A percentile compares a stretch with the other conserved stretches of the same genome.
phyloP scores from a whole-genome alignment of 345 rosid species.

The Hypericum perforatum region DNA sequence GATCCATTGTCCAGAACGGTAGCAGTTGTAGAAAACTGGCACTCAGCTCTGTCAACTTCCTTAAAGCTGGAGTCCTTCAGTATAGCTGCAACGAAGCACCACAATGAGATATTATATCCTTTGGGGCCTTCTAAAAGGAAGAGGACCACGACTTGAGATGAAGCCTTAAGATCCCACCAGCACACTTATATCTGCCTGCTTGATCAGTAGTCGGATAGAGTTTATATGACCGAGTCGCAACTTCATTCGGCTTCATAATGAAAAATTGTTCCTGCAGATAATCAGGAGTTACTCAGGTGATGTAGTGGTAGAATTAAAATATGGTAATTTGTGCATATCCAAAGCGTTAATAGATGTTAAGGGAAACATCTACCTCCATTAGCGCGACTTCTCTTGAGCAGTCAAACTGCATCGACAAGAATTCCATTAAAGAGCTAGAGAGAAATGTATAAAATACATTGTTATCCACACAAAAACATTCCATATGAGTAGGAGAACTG shows the following conservation, averaged over 20 bases:
- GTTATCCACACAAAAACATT: background rate
- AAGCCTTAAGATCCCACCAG: constrained; percentile 33
- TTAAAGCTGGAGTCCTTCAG: constrained; percentile 73
- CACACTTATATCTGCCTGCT: constrained; percentile 67
- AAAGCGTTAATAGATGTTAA: background rate
- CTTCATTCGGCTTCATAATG: constrained; percentile 65
- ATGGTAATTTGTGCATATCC: background rate
- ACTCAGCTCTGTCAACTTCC: constrained; percentile 86
- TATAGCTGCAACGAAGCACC: constrained; percentile 46
- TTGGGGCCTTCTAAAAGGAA: constrained; percentile 2
- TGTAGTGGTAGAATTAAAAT: background rate
- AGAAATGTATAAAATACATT: constrained; percentile 4
- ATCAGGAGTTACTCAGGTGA: constrained; percentile 7
- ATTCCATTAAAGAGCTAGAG: constrained; percentile 3
- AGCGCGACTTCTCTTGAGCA: constrained; percentile 70
- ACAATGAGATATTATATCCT: constrained; percentile 5
- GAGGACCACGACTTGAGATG: background rate
- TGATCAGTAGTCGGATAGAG: constrained; percentile 72
- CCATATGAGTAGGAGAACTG: too few species aligned
- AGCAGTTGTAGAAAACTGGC: constrained; percentile 78
- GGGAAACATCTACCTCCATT: constrained; percentile 43
- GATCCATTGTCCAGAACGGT: constrained; percentile 77
- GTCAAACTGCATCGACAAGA: constrained; percentile 46
- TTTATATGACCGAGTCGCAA: constrained; percentile 54
- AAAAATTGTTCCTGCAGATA: constrained; percentile 75